Evolutionary conservation across 2,329 filamentous ascomycete genomes (phyloP).

Genomic region (Sporothrix dimorphospora): DNA sequence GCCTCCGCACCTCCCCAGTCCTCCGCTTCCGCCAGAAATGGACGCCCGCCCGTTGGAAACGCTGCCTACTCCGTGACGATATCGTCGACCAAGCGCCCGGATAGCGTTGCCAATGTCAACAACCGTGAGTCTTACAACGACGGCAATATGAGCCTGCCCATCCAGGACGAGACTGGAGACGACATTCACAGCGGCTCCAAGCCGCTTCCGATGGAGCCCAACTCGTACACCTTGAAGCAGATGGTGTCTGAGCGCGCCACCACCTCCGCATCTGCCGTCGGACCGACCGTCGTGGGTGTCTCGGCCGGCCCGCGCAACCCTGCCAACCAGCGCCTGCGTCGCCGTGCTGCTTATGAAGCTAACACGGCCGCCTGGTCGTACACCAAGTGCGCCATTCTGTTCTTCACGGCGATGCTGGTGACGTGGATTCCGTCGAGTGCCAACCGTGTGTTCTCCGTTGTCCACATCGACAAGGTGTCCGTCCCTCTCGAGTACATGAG

Average conservation of each 20-base stretch:
- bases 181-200: background rate
- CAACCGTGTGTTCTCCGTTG: constrained; percentile 74
- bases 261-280: background rate
- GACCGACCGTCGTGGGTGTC: background rate
- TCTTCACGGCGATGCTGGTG: constrained; percentile 71
- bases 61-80: constrained; percentile 56
- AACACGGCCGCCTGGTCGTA: constrained; percentile 70
- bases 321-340: constrained; percentile 37
- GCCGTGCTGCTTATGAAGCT: constrained; percentile 52
- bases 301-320: constrained; percentile 30
- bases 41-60: constrained; percentile 32
- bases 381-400: constrained; percentile 70
- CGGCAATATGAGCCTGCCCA: constrained; percentile 39
- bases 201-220: background rate
- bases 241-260: background rate
- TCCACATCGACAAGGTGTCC: constrained; percentile 55
- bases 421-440: constrained; percentile 78
- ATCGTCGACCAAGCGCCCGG: constrained; percentile 43
- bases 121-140: constrained; percentile 35
- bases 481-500: constrained; percentile 69
- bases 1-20: background rate
- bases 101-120: constrained; percentile 31
- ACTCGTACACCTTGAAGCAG: background rate
- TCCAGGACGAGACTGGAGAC: constrained; percentile 31
- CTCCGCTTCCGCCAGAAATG: background rate